Evolutionary conservation across 176 grass and related monocot genomes (phyloP).

Genomic region (Aechmea fasciata): DNA sequence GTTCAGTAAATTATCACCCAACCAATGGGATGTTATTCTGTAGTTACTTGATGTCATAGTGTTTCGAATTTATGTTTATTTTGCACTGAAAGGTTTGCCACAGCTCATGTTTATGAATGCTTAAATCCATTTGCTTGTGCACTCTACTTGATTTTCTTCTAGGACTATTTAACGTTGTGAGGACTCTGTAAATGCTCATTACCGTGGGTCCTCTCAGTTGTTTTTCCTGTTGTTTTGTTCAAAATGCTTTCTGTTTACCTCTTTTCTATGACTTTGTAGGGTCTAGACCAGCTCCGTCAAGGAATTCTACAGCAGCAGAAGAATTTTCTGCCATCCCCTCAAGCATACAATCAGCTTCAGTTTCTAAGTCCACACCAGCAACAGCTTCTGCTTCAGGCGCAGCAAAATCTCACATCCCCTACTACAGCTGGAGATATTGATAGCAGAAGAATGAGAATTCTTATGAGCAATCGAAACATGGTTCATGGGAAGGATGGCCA

Average conservation of each 20-base stretch:
- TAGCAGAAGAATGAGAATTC: slow-evolving; percentile 66
- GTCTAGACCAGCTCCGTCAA: slow-evolving; percentile 59
- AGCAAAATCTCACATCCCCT: slow-evolving; percentile 66
- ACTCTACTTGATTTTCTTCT: not conserved
- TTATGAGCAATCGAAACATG: slow-evolving; percentile 64
- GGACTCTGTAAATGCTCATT: not conserved
- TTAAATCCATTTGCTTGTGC: not conserved
- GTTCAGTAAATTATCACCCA: too few species aligned
- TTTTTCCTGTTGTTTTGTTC: not conserved
- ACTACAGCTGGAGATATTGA: slow-evolving; percentile 71
- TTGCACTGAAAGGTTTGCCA: too few species aligned
- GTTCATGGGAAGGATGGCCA: slow-evolving; percentile 58
- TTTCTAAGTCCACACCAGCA: slow-evolving; percentile 65
- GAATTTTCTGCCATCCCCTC: slow-evolving; percentile 57
- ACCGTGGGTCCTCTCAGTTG: not conserved
- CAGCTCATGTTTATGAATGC: not conserved
- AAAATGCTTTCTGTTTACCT: slow-evolving; percentile 9
- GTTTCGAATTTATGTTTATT: too few species aligned
- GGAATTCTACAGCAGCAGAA: slow-evolving; percentile 62
- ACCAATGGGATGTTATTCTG: too few species aligned
- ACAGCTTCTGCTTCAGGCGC: slow-evolving; percentile 61
- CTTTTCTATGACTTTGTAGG: slow-evolving; percentile 22
- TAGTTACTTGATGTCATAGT: too few species aligned
- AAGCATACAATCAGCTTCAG: slow-evolving; percentile 59
- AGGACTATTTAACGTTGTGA: not conserved